Percentiles rank a stretch among this genome's conserved stretches.
phyloP scores from a whole-genome alignment of 805 yeast species.

The Kluyveromyces starmeri region DNA sequence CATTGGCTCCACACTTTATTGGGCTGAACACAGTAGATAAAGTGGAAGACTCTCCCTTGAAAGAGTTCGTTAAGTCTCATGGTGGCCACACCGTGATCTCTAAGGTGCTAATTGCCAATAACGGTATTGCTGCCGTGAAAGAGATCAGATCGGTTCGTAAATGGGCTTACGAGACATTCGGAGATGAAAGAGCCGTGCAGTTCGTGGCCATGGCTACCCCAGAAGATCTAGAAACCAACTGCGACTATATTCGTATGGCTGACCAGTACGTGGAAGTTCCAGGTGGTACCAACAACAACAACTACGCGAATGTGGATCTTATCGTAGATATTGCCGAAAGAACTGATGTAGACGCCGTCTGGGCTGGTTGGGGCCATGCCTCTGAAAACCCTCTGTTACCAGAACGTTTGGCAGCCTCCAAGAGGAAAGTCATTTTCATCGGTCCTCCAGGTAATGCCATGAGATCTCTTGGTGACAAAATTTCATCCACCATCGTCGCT shows the following conservation, averaged over 20 bases:
- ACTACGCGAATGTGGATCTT: slow-evolving; percentile 94
- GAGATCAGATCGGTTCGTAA: slow-evolving; percentile 95
- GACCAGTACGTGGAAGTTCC: slow-evolving; percentile 98
- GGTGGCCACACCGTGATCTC: slow-evolving; percentile 95
- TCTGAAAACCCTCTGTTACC: slow-evolving; percentile 97
- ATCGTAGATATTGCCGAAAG: slow-evolving; percentile 97
- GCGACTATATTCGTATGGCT: slow-evolving; percentile 98
- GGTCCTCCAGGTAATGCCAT: slow-evolving; percentile 99
- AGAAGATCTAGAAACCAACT: slow-evolving; percentile 94
- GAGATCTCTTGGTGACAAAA: slow-evolving; percentile 99
- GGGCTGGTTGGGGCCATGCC: slow-evolving; percentile 99
- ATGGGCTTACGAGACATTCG: slow-evolving; percentile 99
- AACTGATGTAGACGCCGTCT: slow-evolving; percentile 93
- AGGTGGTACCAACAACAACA: slow-evolving; percentile 98
- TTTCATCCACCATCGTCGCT: slow-evolving; percentile 95
- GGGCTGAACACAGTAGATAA: slow-evolving; percentile 72
- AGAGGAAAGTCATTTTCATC: slow-evolving; percentile 81
- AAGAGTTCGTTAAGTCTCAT: slow-evolving; percentile 74
- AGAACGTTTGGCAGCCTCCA: slow-evolving; percentile 87
- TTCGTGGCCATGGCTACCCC: slow-evolving; percentile 99
- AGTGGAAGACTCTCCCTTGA: slow-evolving; percentile 71
- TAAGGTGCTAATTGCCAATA: slow-evolving; percentile 87
- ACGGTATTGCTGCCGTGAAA: slow-evolving; percentile 98
- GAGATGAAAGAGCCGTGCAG: slow-evolving; percentile 85
- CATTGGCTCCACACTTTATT: slow-evolving; percentile 62